Base-by-base conservation (phyloP, 2,329 filamentous ascomycete species). In the Paraconiothyrium brasiliense region DNA sequence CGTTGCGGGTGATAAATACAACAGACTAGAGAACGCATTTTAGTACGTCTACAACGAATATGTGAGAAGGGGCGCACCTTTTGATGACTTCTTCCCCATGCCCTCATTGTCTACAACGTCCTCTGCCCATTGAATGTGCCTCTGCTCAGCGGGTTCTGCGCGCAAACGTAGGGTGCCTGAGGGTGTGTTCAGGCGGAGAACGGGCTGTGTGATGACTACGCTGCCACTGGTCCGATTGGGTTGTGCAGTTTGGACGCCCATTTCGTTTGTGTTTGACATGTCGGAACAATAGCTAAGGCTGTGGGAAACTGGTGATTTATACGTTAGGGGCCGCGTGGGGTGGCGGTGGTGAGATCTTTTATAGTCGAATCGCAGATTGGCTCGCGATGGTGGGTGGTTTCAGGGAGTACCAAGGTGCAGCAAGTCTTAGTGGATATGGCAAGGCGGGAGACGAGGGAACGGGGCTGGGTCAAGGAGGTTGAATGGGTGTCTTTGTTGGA, bases 21-120 rank as follows among this genome's bases (percentile, higher is more conserved):
- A 85, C 95, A 99, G n/a, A 98, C 95, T 97, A 54, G 9, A 46
- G 10, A 20, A 11, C 9, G 3, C 20, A 50, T 35, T 35, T 71
- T 63, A 72, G 65, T 46, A 22, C 34, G 16, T 41, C 13, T 22
- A 22, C 14, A 16, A 46, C 30, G 10, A 27, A 14, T 22, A 27
- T 14, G 24, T 14, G 44, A n/a, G 20, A 16, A 8, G 2, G 30
- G 6, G 11, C 22, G 22, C 78, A 94, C 93, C 92, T 87, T 99
- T 99, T 20, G 92, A 97, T 67, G 89, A 94, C 82, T 98, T 99
- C 80, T 92, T 92, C 8, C 93, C 93, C 78, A 98, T 86, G 4
- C 93, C 93, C 80, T 99, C 95, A 74, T 99, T 99, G 80, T 99
- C 94, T 2, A 99, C 85, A 7, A 97, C 94, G 73, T 92, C 91